phyloP scores from a whole-genome alignment of 768 basidiomycete species.

The Leccinum disarticulatum region DNA sequence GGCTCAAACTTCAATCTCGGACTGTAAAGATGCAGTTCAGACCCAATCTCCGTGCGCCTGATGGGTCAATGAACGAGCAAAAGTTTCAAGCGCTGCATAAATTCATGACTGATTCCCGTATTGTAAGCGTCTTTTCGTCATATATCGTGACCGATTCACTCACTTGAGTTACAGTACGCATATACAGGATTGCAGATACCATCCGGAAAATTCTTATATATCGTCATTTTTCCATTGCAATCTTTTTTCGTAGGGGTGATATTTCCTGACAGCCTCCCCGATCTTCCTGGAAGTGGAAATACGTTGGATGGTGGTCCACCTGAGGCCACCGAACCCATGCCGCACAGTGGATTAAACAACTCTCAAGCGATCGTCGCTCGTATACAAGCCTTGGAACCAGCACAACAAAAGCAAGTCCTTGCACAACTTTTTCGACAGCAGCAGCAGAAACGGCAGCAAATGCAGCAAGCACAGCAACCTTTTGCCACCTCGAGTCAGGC shows the following conservation, averaged over 20 bases:
- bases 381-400: slow-evolving; percentile 26
- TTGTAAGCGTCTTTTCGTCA: slow-evolving; percentile 40
- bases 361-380: slow-evolving; percentile 17
- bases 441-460: slow-evolving; percentile 28
- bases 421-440: slow-evolving; percentile 15
- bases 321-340: slow-evolving; percentile 10
- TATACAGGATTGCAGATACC: slow-evolving; percentile 50
- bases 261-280: slow-evolving; percentile 55
- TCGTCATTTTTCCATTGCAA: slow-evolving; percentile 46
- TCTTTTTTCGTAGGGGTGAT: slow-evolving; percentile 45
- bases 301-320: slow-evolving; percentile 5
- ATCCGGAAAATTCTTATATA: slow-evolving; percentile 40
- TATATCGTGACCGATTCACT: background rate
- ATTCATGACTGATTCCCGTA: slow-evolving; percentile 41
- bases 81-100: slow-evolving; percentile 42
- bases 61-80: slow-evolving; percentile 42
- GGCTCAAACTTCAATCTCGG: slow-evolving; percentile 42
- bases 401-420: slow-evolving; percentile 22
- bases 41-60: slow-evolving; percentile 31
- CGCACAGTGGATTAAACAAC: background rate
- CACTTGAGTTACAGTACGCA: slow-evolving; percentile 42
- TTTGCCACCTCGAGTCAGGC: slow-evolving; percentile 13
- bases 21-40: slow-evolving; percentile 44
- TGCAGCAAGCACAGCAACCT: slow-evolving; percentile 22
- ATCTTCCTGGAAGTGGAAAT: slow-evolving; percentile 30